Conservation (phyloP, 2,329 filamentous ascomycete genomes). For the Trichoderma sp. region DNA sequence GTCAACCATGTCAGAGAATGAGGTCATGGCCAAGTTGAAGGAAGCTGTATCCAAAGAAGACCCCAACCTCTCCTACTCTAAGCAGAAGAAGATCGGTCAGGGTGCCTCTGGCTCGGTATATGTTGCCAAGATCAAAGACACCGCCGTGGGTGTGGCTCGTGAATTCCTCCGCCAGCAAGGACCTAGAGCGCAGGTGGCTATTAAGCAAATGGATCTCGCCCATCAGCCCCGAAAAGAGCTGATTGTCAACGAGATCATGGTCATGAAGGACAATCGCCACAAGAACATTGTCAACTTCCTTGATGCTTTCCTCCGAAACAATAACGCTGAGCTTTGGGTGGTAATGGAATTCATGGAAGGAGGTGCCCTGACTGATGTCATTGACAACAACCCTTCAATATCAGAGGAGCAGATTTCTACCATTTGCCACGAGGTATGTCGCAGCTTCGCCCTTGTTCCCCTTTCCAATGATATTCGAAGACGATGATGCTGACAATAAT, state of each 20-base stretch:
- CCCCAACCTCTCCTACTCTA: conserved; percentile 91
- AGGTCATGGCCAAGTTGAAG: conserved; percentile 94
- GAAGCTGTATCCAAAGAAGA: conserved; percentile 95
- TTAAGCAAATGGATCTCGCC: conserved; percentile 99
- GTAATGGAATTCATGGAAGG: conserved; percentile 99
- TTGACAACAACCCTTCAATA: conserved; percentile 94
- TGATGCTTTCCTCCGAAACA: conserved; percentile 93
- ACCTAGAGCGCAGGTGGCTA: conserved; percentile 83
- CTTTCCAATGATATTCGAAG: too few species aligned
- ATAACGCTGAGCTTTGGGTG: conserved; percentile 95
- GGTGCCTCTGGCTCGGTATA: conserved; percentile 98
- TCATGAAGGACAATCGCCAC: conserved; percentile 99
- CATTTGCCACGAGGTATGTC: conserved; percentile 85
- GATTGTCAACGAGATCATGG: conserved; percentile 99
- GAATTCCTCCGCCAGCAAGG: conserved; percentile 78
- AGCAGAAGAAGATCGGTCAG: conserved; percentile 99
- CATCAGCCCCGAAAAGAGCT: conserved; percentile 96
- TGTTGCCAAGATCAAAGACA: conserved; percentile 91
- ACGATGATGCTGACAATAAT: neutral
- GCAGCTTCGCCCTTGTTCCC: neutral
- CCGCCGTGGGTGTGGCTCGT: conserved; percentile 78
- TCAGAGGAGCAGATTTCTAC: conserved; percentile 97
- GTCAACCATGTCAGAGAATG: conserved; percentile 95
- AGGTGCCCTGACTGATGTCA: conserved; percentile 94
- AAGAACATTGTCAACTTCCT: conserved; percentile 99